Evolutionary conservation across 306 rosid species (phyloP).

Genomic region (Vicia faba): DNA sequence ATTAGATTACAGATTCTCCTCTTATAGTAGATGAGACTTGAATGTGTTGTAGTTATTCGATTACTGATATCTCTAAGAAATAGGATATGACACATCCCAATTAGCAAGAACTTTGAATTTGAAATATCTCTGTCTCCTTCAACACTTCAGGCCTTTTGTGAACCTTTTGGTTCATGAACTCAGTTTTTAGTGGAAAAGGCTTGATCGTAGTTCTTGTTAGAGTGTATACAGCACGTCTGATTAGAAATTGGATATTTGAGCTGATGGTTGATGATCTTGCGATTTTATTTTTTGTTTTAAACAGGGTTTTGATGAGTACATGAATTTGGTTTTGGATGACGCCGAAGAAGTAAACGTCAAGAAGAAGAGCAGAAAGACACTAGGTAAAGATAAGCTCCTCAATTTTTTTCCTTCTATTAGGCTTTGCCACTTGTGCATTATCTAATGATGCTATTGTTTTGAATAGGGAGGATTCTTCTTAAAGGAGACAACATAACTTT

Average conservation of each 20-base stretch:
- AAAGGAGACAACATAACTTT: constrained; percentile 90
- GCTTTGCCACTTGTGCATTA: constrained; percentile 11
- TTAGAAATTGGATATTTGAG: constrained; percentile 4
- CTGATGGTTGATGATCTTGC: background rate
- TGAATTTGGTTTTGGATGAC: constrained; percentile 44
- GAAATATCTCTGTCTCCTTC: background rate
- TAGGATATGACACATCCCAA: background rate
- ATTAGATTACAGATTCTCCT: background rate
- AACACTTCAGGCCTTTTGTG: background rate
- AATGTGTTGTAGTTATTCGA: background rate
- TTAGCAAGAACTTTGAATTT: background rate
- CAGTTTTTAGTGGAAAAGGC: background rate
- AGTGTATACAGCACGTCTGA: background rate
- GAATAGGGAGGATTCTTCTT: constrained; percentile 80
- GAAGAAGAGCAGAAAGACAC: constrained; percentile 71
- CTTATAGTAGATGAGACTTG: background rate
- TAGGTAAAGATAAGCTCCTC: constrained; percentile 46
- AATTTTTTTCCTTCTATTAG: constrained; percentile 1
- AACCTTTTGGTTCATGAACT: background rate
- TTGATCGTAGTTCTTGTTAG: constrained; percentile 4
- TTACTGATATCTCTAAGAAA: background rate
- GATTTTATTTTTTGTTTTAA: constrained; percentile 18
- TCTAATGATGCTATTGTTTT: constrained; percentile 33
- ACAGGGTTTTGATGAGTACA: constrained; percentile 55
- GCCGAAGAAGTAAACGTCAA: constrained; percentile 73